phyloP scores from a whole-genome alignment of 2,329 filamentous ascomycete species.

The Colletotrichum ledebouriae region DNA sequence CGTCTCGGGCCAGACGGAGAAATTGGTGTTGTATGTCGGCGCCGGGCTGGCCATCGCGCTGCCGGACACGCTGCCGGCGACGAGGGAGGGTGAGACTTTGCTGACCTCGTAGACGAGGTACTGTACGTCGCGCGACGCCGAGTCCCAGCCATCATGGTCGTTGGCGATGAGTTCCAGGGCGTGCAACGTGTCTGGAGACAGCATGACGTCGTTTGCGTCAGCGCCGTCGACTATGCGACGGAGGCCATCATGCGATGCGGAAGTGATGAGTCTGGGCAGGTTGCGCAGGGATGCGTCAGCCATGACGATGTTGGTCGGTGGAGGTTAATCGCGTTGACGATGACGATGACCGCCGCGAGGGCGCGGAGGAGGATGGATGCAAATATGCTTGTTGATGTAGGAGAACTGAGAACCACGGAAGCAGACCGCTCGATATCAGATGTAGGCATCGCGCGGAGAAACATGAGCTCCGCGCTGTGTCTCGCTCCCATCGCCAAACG shows the following conservation, averaged over 20 bases:
- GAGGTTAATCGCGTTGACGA: background rate
- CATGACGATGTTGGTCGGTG: background rate
- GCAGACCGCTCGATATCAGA: background rate
- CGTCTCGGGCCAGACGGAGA: background rate
- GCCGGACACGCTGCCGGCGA: background rate
- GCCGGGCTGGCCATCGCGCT: constrained; percentile 1
- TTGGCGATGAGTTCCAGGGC: background rate
- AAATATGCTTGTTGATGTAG: background rate
- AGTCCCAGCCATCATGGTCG: background rate
- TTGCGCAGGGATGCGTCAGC: background rate
- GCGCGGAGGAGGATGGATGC: background rate
- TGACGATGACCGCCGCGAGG: background rate
- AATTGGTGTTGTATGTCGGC: background rate
- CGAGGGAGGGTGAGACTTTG: background rate
- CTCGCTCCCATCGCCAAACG: background rate
- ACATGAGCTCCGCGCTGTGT: background rate
- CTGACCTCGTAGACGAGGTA: background rate
- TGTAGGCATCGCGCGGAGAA: constrained; percentile 1
- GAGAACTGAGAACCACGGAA: constrained; percentile 1
- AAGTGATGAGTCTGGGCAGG: background rate
- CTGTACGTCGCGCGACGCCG: background rate
- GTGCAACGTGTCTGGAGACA: constrained; percentile 1
- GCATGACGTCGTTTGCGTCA: background rate
- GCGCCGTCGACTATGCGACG: background rate
- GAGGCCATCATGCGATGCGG: constrained; percentile 1